Evolutionary conservation across 169 alveolate species (phyloP).

Genomic region (Theileria annulata): DNA sequence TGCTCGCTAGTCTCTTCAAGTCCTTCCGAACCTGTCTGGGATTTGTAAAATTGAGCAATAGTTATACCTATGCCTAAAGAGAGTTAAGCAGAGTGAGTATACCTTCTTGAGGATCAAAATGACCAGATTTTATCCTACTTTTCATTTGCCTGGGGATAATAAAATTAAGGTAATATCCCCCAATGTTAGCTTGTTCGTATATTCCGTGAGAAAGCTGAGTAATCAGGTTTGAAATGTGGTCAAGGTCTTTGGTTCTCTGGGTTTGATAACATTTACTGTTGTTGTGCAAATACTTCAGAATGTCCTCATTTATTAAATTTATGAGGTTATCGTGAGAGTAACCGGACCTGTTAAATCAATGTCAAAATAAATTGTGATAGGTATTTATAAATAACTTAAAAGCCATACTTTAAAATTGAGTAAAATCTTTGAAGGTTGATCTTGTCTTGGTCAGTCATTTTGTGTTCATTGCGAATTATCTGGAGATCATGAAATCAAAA

Average conservation of each 20-base stretch:
- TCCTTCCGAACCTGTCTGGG: background rate
- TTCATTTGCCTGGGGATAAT: background rate
- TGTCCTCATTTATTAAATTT: background rate
- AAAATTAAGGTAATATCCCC: background rate
- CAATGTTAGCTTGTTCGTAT: slow-evolving; percentile 6
- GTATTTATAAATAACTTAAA: background rate
- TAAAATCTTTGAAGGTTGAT: slow-evolving; percentile 49
- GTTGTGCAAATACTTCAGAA: background rate
- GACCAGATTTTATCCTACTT: background rate
- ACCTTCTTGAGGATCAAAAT: background rate
- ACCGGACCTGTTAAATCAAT: background rate
- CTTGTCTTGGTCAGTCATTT: slow-evolving; percentile 30
- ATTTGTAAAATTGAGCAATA: background rate
- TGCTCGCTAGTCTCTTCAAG: background rate
- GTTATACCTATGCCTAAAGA: background rate
- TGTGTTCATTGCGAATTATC: background rate
- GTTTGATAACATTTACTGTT: background rate
- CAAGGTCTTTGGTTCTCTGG: background rate
- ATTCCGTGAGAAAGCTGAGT: background rate
- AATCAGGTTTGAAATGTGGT: slow-evolving; percentile 5
- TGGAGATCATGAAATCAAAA: background rate
- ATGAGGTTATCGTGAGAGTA: background rate
- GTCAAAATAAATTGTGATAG: background rate
- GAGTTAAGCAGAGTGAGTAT: background rate
- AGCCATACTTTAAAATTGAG: slow-evolving; percentile 28